Percentiles rank a stretch among this genome's conserved stretches.
Conservation (phyloP, 441 rosid genomes). For the Adansonia gregorii region DNA sequence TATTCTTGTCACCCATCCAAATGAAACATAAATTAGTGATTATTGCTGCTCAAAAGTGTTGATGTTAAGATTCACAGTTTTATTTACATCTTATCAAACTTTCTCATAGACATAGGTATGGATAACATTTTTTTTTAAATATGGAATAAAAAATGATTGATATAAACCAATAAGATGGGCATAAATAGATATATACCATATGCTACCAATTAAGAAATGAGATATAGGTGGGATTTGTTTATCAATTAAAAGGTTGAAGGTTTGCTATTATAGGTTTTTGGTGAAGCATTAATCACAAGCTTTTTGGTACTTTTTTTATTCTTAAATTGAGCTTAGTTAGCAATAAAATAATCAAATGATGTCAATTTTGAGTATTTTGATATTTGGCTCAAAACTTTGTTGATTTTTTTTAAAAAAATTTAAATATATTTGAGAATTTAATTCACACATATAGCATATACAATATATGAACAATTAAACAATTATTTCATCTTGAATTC, state of each 20-base stretch:
- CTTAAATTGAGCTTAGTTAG: background rate
- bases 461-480: background rate
- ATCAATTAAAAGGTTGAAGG: background rate
- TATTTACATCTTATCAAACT: no score
- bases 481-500: background rate
- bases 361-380: background rate
- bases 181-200: background rate
- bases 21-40: no score
- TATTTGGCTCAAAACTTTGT: background rate
- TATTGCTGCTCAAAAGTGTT: no score
- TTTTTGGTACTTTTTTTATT: background rate
- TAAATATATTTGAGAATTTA: background rate
- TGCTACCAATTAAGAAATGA: conserved; percentile 5
- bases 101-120: background rate
- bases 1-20: no score
- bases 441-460: background rate
- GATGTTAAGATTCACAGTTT: no score
- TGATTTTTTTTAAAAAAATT: no score
- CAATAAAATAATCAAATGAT: background rate
- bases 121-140: background rate
- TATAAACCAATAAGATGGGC: background rate
- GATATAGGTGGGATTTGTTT: background rate
- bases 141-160: background rate
- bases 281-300: background rate
- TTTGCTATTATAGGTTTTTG: background rate